Evolutionary conservation across 176 grass and related monocot species (phyloP).

Genomic region (Metroxylon sagu): DNA sequence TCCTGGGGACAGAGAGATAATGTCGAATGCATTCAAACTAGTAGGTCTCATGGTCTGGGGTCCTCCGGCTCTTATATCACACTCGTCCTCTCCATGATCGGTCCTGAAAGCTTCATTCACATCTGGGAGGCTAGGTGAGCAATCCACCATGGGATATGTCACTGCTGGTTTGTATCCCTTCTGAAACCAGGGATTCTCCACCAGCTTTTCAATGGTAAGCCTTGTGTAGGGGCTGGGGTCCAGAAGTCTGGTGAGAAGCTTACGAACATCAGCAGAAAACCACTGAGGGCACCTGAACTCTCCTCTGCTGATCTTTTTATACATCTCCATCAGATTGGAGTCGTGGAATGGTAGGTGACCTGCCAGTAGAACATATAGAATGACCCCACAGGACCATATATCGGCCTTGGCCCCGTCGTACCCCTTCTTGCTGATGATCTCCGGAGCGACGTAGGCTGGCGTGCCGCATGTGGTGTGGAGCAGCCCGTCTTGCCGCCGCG

Average conservation of each 20-base stretch:
- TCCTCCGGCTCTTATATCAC: constrained; percentile 9
- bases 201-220: neutral
- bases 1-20: constrained; percentile 54
- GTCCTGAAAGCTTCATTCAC: neutral
- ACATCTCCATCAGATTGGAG: constrained; percentile 7
- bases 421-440: constrained; percentile 4
- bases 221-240: constrained; percentile 5
- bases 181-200: constrained; percentile 8
- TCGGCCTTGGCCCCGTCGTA: constrained; percentile 18
- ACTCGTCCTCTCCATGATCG: constrained; percentile 22
- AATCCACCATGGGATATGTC: neutral
- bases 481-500: neutral
- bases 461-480: constrained; percentile 11
- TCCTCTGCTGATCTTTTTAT: constrained; percentile 5
- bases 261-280: constrained; percentile 7
- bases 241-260: neutral
- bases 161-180: neutral
- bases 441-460: constrained; percentile 13
- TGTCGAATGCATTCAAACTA: constrained; percentile 57
- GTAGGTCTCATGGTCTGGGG: constrained; percentile 18
- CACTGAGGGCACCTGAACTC: constrained; percentile 11
- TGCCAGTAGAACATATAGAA: constrained; percentile 9
- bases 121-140: neutral
- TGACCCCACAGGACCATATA: constrained; percentile 18
- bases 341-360: constrained; percentile 11